A percentile compares a stretch with the other conserved stretches of the same genome.
Conservation (phyloP, 2,329 filamentous ascomycete species). For the Stagonosporopsis vannaccii region DNA sequence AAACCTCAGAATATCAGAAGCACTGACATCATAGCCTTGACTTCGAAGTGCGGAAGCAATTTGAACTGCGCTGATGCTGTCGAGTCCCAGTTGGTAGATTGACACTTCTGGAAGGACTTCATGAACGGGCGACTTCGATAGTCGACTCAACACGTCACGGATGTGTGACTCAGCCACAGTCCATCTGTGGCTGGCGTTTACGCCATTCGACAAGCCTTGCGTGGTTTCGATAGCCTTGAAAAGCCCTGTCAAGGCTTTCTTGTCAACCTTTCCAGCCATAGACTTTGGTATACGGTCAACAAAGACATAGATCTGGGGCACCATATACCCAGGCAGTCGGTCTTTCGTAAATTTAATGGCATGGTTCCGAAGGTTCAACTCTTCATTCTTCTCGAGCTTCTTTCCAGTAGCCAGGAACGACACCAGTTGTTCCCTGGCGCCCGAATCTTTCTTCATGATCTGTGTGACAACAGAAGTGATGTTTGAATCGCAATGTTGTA, state of each 20-base stretch:
- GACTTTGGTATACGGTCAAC: slow-evolving; percentile 47
- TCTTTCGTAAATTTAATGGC: slow-evolving; percentile 27
- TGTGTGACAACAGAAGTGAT: slow-evolving; percentile 40
- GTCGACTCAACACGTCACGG: slow-evolving; percentile 62
- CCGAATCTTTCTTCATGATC: slow-evolving; percentile 36
- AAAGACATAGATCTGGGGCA: slow-evolving; percentile 46
- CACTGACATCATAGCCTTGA: slow-evolving; percentile 65
- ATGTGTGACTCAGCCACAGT: slow-evolving; percentile 61
- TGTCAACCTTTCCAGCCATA: slow-evolving; percentile 52
- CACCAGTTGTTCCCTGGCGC: slow-evolving; percentile 46
- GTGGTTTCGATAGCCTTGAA: slow-evolving; percentile 36
- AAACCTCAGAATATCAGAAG: slow-evolving; percentile 75
- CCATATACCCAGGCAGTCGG: slow-evolving; percentile 49
- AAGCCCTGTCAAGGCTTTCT: slow-evolving; percentile 38
- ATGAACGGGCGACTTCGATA: slow-evolving; percentile 62
- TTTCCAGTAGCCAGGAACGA: slow-evolving; percentile 37
- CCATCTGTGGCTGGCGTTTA: slow-evolving; percentile 51
- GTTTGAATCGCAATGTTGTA: slow-evolving; percentile 31
- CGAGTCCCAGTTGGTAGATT: slow-evolving; percentile 87
- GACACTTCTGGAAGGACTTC: slow-evolving; percentile 69
- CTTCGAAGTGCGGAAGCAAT: slow-evolving; percentile 73
- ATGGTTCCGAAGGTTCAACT: slow-evolving; percentile 25
- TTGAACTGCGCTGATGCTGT: slow-evolving; percentile 87
- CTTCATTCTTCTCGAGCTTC: slow-evolving; percentile 10
- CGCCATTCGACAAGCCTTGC: not conserved